Evolutionary conservation across 2,329 filamentous ascomycete genomes (phyloP), one percentile per base, ranked within the genome.

Genomic region (Phialophora tarda): DNA sequence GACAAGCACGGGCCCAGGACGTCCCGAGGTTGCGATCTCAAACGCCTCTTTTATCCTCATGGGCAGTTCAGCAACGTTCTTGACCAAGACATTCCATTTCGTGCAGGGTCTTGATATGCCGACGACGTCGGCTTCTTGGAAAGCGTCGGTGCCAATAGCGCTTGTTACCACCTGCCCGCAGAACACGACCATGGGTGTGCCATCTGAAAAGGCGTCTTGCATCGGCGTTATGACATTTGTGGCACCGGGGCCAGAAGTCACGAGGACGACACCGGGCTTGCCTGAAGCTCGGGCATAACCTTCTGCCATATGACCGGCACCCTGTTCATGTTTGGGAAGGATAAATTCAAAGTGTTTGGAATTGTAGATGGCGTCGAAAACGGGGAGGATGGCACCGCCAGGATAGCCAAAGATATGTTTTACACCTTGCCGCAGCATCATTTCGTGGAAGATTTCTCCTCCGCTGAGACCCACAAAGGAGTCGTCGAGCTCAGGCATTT

Each of bases 21-120:
- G 88, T 67, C 95, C 95, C 74, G 90, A 95, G 50, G 92, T 98
- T 48, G 95, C 95, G 76, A 98, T 98, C 82, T 98, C 93, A 76
- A 98, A 98, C 57, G 95, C 95, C 82, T 98, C 95, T 78, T 97
- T 97, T 77, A 98, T 98, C 71, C 94, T 88, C 74, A 91, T 88
- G 59, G 95, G 95, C 63, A 99, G 85, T 81, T 99, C 95, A 59
- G 92, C 93, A 63, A 97, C 89, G 78, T 90, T 94, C 85, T 96
- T 97, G 57, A 97, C 92, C 93, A 98, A 96, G 67, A 96, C 92
- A 75, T 98, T 98, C 95, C 95, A 99, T 83, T 98, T 98, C 73
- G 93, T 97, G 85, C 93, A 97, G 23, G 93, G 89, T 75, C 94
- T 87, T 38, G 92, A 96, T 78, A 99, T 98, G 73, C 94, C 94